Conservation (phyloP, 768 basidiomycete species). For the Heimioporus sp. region DNA sequence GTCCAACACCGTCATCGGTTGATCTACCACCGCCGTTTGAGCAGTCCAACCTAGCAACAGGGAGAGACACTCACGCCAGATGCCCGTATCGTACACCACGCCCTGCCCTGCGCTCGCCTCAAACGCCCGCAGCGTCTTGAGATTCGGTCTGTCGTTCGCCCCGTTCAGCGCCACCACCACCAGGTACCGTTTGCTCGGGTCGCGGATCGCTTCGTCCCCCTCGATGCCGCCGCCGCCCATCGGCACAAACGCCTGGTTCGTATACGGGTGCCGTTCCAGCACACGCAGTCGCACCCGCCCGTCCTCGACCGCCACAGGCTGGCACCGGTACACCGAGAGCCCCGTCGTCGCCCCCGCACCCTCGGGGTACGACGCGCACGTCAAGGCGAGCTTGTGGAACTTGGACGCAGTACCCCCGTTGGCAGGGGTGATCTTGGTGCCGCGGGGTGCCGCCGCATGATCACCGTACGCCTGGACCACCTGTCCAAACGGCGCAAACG, state of each 20-base stretch:
- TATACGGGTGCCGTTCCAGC: conserved; percentile 88
- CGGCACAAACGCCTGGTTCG: conserved; percentile 92
- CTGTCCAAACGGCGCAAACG: conserved; percentile 85
- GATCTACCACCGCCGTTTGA: conserved; percentile 52
- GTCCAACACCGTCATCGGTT: conserved; percentile 84
- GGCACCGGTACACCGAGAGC: conserved; percentile 83
- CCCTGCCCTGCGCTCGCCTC: conserved; percentile 79
- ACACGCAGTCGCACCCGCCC: conserved; percentile 59
- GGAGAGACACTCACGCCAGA: conserved; percentile 80
- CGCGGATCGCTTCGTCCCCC: conserved; percentile 44
- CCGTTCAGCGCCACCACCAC: conserved; percentile 87
- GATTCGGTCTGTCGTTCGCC: conserved; percentile 70
- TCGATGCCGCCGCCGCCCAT: conserved; percentile 63
- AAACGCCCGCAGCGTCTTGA: conserved; percentile 77
- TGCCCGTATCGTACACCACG: conserved; percentile 74
- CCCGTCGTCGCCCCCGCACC: conserved; percentile 57
- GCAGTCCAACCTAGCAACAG: not conserved
- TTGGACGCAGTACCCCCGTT: conserved; percentile 91
- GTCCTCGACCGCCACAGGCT: conserved; percentile 44
- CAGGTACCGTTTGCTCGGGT: conserved; percentile 60
- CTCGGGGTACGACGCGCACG: conserved; percentile 63
- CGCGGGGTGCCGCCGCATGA: conserved; percentile 61
- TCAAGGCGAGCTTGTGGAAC: conserved; percentile 86
- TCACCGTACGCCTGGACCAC: conserved; percentile 88
- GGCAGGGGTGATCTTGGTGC: conserved; percentile 70